Base-by-base conservation (phyloP, 2,329 filamentous ascomycete species). In the Pezicula neosporulosa region DNA sequence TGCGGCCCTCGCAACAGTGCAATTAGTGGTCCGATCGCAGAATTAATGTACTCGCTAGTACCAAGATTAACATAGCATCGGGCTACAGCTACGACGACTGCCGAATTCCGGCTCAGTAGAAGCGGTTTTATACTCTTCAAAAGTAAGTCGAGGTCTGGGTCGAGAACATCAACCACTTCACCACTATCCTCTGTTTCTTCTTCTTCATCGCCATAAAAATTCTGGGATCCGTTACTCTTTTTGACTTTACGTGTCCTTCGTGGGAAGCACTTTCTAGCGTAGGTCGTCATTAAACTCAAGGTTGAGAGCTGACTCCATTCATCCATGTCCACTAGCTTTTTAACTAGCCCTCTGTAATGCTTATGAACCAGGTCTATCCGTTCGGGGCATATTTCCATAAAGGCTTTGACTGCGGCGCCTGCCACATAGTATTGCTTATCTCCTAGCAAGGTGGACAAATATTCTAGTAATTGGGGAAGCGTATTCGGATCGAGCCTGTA, bases 361-460 rank as follows among this genome's bases (percentile, higher is more conserved):
- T 87, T 85, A 70, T 99, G 94, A 60, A 99, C 85, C 53, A 99
- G 73, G 66, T 97, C 92, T 57, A 96, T 79, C 49, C 88, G 78
- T 15, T 95, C 87, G 0, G 94, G 92, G 59, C 93, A 97, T 27
- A 97, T 77, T 58, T 96, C 90, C 68, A 95, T 70, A 63, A 95
- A 97, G 0, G 94, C 89, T 36, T 86, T 83, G 3, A 97, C 90
- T 1, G 94, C 94, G 3, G 94, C 91, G 2, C 94, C 94, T 3
- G 90, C 89, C n/a, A 99, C 94, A 67, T 90, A 96, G 71, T 97
- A 97, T 66, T 96, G 93, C 69, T 86, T 90, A 72, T 99, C 94
- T 1, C 86, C 90, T 6, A 99, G 74, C 33, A 99, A 73, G 0
- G 79, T 85, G 3, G 82, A 78, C 3, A 99, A 73, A 62, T 93